A percentile compares a stretch with the other conserved stretches of the same genome.
Conservation (phyloP, 148 eudicot species). For the Linanthus parryae region DNA sequence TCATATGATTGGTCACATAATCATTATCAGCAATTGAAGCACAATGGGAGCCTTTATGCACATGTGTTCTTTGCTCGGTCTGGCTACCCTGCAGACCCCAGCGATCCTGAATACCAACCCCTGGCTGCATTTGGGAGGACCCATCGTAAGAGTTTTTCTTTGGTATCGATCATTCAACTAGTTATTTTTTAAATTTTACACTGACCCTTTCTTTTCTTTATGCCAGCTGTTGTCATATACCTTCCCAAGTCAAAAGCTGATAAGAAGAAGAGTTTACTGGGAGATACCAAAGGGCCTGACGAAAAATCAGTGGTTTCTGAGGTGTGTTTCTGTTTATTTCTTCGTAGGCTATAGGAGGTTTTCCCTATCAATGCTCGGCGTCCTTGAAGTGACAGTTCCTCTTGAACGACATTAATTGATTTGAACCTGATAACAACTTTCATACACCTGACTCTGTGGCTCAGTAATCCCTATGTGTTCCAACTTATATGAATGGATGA, state of each 20-base stretch:
- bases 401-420: background rate
- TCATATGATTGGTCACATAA: constrained; percentile 5
- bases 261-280: constrained; percentile 74
- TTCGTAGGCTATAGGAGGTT: background rate
- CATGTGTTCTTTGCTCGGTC: constrained; percentile 91
- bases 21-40: constrained; percentile 65
- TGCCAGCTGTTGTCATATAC: constrained; percentile 66
- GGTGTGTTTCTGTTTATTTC: constrained; percentile 30
- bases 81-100: constrained; percentile 88
- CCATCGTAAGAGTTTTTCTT: constrained; percentile 43
- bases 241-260: constrained; percentile 83
- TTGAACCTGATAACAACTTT: too few relatives aligned
- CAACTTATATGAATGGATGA: too few relatives aligned
- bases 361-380: background rate
- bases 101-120: constrained; percentile 82
- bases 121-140: constrained; percentile 81
- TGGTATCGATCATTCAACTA: background rate
- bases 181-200: background rate
- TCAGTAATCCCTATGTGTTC: too few relatives aligned
- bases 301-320: constrained; percentile 40
- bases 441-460: too few relatives aligned
- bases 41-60: constrained; percentile 85
- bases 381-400: background rate
- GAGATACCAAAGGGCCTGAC: constrained; percentile 31
- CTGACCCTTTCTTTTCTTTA: constrained; percentile 8